Base-by-base conservation (phyloP, 2,329 filamentous ascomycete genomes). In the Paramyrothecium roridum region DNA sequence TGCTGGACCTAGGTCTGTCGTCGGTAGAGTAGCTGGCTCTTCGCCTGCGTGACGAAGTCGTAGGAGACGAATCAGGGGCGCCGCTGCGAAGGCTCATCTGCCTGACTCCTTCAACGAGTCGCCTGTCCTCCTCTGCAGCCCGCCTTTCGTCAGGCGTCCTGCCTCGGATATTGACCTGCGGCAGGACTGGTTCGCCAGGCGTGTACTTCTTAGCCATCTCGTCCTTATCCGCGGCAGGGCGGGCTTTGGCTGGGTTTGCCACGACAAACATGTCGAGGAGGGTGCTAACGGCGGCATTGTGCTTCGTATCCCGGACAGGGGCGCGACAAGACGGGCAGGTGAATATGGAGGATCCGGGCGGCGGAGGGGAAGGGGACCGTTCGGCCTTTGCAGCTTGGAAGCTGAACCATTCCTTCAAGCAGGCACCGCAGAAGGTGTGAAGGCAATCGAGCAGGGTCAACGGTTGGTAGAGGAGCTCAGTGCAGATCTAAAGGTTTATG, bases 261-360 rank as follows among this genome's bases (percentile, higher is more conserved):
- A 85, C 80, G 37, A 97, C 75, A 63, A 90, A 92, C 83, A 96
- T 93, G 54, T 98, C 93, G 57, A 99, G 77, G 48, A 98, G 78
- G 2, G 92, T 96, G 10, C 88, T 93, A 52, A 97, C 89, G 22
- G 89, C 92, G 56, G 95, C 91, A 82, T 98, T 96, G 67, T 91
- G 91, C 68, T 87, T 86, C 47, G 93, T 96, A 65, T 89, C 90
- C 59, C 93, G 87, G 57, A 99, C 93, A 13, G 81, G 75, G 48
- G 92, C 90, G 61, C 95, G 90, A 75, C 95, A 99, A 74, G 91
- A 89, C 45, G 95, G 95, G 75, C 95, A 99, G 48, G 92, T 97
- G 71, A 91, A 96, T 67, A 82, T 68, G 59, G 74, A 63, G 65
- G 78, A 57, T 64, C 80, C 66, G 62, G 80, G 67, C 53, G 77